A percentile compares a stretch with the other conserved stretches of the same genome.
These are phyloP conservation scores for Beta corolliflora DNA, from an alignment of 179 eudicot genomes.

Conservation along the genomic window DNA sequence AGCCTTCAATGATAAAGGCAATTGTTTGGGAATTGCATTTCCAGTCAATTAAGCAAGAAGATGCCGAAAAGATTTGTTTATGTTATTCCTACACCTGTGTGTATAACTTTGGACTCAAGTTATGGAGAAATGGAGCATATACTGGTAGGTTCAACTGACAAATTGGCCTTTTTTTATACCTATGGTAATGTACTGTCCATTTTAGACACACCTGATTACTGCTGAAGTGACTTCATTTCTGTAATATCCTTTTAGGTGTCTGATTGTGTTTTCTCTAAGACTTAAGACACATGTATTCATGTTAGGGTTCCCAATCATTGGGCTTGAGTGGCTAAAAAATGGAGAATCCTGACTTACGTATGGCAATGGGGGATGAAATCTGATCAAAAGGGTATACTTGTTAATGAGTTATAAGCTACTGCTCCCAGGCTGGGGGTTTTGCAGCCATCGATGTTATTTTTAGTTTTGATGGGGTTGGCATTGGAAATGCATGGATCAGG, in stretches of 20 bases:
- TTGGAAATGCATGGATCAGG: slow-evolving; percentile 98
- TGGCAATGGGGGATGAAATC: slow-evolving; percentile 77
- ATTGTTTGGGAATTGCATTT: slow-evolving; percentile 89
- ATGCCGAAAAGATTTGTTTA: slow-evolving; percentile 90
- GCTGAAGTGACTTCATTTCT: neutral
- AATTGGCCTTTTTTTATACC: neutral
- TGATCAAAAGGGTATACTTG: slow-evolving; percentile 87
- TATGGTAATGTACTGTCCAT: neutral
- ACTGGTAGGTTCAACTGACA: slow-evolving; percentile 51
- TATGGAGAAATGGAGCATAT: slow-evolving; percentile 87
- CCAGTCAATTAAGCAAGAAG: slow-evolving; percentile 85
- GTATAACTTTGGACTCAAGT: slow-evolving; percentile 72
- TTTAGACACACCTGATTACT: neutral
- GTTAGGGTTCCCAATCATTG: slow-evolving; percentile 78
- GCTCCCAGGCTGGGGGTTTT: slow-evolving; percentile 64
- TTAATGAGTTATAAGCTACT: slow-evolving; percentile 81
- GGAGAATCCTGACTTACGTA: slow-evolving; percentile 87
- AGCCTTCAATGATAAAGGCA: slow-evolving; percentile 76
- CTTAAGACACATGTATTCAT: neutral
- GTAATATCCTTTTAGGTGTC: neutral
- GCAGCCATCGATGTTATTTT: slow-evolving; percentile 85
- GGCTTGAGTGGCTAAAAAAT: slow-evolving; percentile 96
- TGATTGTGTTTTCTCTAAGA: neutral
- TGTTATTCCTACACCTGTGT: slow-evolving; percentile 94
- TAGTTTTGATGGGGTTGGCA: slow-evolving; percentile 83